Base-by-base conservation (phyloP, 23 red algal species). In the Gracilaria vermiculophylla region DNA sequence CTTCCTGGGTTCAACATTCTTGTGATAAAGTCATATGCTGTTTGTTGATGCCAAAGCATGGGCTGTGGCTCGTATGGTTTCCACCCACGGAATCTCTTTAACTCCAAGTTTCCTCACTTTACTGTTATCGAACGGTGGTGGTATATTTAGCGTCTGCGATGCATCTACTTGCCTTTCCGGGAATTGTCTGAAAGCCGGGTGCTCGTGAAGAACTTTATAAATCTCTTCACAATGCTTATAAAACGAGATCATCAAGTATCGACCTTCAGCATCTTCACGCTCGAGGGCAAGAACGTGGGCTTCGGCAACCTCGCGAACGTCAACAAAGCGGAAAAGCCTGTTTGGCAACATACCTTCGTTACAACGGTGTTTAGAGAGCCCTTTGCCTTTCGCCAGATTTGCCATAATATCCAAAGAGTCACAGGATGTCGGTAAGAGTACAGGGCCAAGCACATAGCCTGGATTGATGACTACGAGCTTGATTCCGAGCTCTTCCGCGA, bases 401-500 rank as follows among this genome's bases (percentile, higher is more conserved):
- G 67, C 36, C 0, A 73, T 5, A 1, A 73, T 11, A 28, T 42
- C 20, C 20, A 73, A 47, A 47, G 67, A 73, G 67, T 73, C 67
- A 24, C 67, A 73, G 35, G 67, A 73, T 28, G 67, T 16, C 56
- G 78, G 78, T 9, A 64, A 28, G 17, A 82, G 9, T 47, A 48
- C 37, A 27, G 78, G 78, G 34, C 78, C 78, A 14, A 64, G 28
- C 7, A 65, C 55, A 33, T 65, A 82, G 9, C 48, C 32, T 40
- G 78, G 78, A 47, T 82, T 82, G 48, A 82, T 82, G 34, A 60
- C 55, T 66, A 82, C n/a, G 19, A 82, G 78, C 34, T 82, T 82
- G 9, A 82, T 43, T 47, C 55, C 33, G 13, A 61, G 78, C 53
- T 60, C 29, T 64, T 61, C 54, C 14, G 78, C 48, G n/a, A 82